A percentile compares a stretch with the other conserved stretches of the same genome.
These are phyloP conservation scores for Trifolium repens DNA, from an alignment of 306 rosid species.

Conservation along the genomic window DNA sequence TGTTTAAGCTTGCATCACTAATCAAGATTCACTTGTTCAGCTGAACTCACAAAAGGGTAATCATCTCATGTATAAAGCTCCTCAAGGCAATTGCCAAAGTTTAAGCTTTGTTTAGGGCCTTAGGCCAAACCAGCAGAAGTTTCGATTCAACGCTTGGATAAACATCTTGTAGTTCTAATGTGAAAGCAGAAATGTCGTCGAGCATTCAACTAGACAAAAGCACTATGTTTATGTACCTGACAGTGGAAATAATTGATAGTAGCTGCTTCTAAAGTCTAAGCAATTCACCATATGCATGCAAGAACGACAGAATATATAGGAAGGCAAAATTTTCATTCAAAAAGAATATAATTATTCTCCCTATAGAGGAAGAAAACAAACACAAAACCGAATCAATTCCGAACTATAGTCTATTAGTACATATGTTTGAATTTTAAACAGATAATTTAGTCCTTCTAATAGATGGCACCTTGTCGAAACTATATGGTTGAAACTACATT, in stretches of 20 bases:
- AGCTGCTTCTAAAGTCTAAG: not conserved
- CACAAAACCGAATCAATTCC: not conserved
- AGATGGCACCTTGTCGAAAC: not conserved
- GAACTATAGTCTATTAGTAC: not conserved
- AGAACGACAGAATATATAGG: not conserved
- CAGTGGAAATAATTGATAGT: not conserved
- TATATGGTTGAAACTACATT: not conserved
- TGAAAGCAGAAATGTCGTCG: not conserved
- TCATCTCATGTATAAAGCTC: too few relatives aligned
- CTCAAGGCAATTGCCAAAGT: too few relatives aligned
- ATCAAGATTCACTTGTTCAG: too few relatives aligned
- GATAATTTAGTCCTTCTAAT: not conserved
- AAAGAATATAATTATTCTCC: slow-evolving; percentile 21
- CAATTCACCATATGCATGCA: not conserved
- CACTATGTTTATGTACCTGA: not conserved
- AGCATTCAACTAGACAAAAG: not conserved
- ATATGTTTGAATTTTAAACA: slow-evolving; percentile 24
- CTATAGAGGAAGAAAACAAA: not conserved
- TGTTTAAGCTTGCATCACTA: too few relatives aligned
- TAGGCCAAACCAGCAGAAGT: not conserved
- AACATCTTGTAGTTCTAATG: not conserved
- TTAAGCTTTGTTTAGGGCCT: not conserved
- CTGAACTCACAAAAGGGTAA: too few relatives aligned
- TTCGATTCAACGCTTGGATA: not conserved
- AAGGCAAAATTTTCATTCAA: slow-evolving; percentile 36